phyloP scores from a whole-genome alignment of 1,284 basidiomycete species.

The Ganoderma leucocontextum region DNA sequence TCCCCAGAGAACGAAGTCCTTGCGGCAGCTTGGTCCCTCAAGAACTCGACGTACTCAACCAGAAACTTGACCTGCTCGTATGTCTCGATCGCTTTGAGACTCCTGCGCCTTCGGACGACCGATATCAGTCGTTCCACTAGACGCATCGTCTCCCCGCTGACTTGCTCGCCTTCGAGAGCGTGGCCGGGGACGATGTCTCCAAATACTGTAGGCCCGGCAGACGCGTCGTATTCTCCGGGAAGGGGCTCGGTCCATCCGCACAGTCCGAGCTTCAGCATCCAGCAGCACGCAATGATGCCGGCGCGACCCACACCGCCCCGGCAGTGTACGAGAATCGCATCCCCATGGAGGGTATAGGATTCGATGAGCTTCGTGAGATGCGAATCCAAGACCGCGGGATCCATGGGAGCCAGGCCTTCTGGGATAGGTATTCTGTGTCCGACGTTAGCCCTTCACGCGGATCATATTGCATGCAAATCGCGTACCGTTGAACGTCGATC shows the following conservation, averaged over 20 bases:
- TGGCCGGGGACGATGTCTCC: background rate
- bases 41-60: conserved; percentile 79
- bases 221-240: background rate
- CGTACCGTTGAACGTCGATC: conserved; percentile 76
- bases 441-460: background rate
- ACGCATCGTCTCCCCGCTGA: conserved; percentile 59
- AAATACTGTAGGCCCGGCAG: no score
- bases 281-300: conserved; percentile 91
- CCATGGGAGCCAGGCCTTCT: conserved; percentile 87
- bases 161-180: conserved; percentile 21
- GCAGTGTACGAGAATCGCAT: conserved; percentile 88
- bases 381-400: conserved; percentile 69
- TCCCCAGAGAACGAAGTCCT: conserved; percentile 6
- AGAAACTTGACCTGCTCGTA: conserved; percentile 92
- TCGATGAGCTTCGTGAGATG: conserved; percentile 78
- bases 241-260: conserved; percentile 68
- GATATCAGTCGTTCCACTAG: conserved; percentile 80
- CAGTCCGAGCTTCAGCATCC: conserved; percentile 93
- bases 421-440: conserved; percentile 82
- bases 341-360: conserved; percentile 79
- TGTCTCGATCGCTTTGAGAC: conserved; percentile 89
- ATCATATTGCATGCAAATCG: background rate
- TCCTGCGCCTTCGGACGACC: conserved; percentile 79
- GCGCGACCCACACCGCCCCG: conserved; percentile 96
- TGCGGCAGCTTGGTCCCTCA: conserved; percentile 46